These are phyloP conservation scores for Fonsecaea multimorphosa DNA, from an alignment of 2,329 filamentous ascomycete genomes.

Conservation along the genomic window DNA sequence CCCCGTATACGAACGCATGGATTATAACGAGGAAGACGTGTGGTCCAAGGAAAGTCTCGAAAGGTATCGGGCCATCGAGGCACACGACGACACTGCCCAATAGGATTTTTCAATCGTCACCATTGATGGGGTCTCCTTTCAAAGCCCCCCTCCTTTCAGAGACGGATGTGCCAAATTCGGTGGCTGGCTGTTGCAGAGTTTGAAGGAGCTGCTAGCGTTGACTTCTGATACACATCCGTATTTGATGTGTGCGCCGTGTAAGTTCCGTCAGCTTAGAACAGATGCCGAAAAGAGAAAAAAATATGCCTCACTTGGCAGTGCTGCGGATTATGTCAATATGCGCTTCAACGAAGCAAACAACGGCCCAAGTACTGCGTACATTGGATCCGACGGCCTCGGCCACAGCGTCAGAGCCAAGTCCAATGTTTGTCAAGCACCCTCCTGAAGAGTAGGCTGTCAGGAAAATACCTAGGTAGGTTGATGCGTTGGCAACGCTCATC, in stretches of 20 bases:
- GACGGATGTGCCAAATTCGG: background rate
- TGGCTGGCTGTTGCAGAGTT: conserved; percentile 21
- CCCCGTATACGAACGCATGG: conserved; percentile 47
- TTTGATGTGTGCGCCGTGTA: background rate
- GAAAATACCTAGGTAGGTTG: background rate
- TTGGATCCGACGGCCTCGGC: background rate
- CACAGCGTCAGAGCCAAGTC: background rate
- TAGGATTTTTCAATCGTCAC: background rate
- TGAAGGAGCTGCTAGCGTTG: background rate
- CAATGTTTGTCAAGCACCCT: background rate
- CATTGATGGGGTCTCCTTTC: background rate
- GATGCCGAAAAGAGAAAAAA: background rate
- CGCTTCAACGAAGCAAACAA: background rate
- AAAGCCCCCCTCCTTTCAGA: background rate
- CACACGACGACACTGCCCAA: conserved; percentile 9
- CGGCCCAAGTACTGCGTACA: background rate
- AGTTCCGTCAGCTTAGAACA: conserved; percentile 1
- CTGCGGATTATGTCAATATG: background rate
- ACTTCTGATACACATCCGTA: conserved; percentile 14
- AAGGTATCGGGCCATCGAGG: conserved; percentile 32
- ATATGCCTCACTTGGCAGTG: background rate
- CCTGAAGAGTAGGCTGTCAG: background rate
- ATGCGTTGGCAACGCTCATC: conserved; percentile 1
- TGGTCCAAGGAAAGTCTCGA: conserved; percentile 46
- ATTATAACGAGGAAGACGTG: conserved; percentile 45